Percentiles rank a stretch among this genome's conserved stretches.
phyloP scores from a whole-genome alignment of 176 grass and related monocot genomes.

The Eleusine indica region DNA sequence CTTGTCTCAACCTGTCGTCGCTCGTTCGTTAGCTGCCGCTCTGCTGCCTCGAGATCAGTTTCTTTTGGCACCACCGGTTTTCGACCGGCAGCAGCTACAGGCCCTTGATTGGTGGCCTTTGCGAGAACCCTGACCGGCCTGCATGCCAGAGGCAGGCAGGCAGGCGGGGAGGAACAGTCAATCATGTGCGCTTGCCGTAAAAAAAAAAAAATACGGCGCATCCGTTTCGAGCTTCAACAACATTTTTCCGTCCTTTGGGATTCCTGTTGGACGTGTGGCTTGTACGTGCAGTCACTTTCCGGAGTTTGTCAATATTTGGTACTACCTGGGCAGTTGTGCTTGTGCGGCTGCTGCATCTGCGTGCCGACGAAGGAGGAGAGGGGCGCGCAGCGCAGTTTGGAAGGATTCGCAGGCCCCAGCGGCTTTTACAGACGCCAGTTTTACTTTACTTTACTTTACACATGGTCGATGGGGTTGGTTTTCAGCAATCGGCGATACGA shows the following conservation, averaged over 20 bases:
- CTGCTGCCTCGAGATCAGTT: slow-evolving; percentile 42
- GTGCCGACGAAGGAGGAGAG: no score
- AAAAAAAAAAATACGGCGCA: no score
- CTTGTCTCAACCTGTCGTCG: slow-evolving; percentile 19
- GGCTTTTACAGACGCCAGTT: background rate
- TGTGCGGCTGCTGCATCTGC: no score
- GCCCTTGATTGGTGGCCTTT: background rate
- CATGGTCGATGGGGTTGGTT: no score
- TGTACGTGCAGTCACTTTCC: background rate
- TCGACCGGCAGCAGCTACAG: background rate
- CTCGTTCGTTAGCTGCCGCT: background rate
- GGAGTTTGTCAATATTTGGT: background rate
- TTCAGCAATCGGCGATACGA: no score
- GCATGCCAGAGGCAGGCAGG: background rate
- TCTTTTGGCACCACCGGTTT: background rate
- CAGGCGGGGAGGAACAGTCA: no score
- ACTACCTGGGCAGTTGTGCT: no score
- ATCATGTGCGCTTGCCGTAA: background rate
- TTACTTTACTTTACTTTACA: background rate
- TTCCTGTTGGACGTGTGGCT: background rate
- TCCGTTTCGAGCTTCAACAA: background rate
- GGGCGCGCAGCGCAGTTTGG: slow-evolving; percentile 5
- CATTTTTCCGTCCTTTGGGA: background rate
- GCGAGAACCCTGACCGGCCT: no score
- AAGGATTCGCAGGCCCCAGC: background rate